Conservation (phyloP, 2,329 filamentous ascomycete genomes). For the Xylaria sp. region DNA sequence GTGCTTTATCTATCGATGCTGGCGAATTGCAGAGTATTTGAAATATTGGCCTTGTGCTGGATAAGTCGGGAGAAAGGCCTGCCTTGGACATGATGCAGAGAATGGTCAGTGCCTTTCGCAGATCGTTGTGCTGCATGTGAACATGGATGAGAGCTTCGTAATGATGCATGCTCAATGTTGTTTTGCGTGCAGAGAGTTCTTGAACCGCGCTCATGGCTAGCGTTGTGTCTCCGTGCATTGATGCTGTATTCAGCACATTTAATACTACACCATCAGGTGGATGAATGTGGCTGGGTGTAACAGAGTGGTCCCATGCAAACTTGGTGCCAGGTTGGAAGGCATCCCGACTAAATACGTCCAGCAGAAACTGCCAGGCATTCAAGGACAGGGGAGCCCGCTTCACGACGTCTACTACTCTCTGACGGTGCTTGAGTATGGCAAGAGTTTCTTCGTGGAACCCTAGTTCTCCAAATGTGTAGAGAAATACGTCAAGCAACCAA, state of each 20-base stretch:
- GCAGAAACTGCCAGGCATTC: conserved; percentile 70
- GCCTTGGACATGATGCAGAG: conserved; percentile 79
- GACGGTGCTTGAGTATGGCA: conserved; percentile 71
- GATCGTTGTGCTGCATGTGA: conserved; percentile 69
- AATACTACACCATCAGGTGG: conserved; percentile 73
- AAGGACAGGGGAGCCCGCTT: conserved; percentile 39
- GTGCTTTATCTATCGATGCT: conserved; percentile 61
- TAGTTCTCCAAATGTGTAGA: conserved; percentile 76
- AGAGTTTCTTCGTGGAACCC: conserved; percentile 83
- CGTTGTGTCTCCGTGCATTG: conserved; percentile 72
- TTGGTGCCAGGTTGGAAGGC: conserved; percentile 72
- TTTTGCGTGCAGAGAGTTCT: conserved; percentile 67
- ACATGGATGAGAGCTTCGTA: conserved; percentile 83
- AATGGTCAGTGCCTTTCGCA: conserved; percentile 74
- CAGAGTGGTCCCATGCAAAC: conserved; percentile 77
- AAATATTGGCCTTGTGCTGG: conserved; percentile 73
- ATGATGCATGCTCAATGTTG: conserved; percentile 72
- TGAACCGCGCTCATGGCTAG: conserved; percentile 79
- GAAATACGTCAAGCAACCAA: conserved; percentile 84
- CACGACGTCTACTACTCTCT: conserved; percentile 44
- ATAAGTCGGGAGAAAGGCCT: conserved; percentile 65
- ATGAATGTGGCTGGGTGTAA: conserved; percentile 66
- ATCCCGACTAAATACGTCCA: conserved; percentile 77
- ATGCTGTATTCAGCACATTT: conserved; percentile 77
- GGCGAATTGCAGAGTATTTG: conserved; percentile 62